Conservation (phyloP, 108 stramenopile species). For the Fistulifera pelliculosa region DNA sequence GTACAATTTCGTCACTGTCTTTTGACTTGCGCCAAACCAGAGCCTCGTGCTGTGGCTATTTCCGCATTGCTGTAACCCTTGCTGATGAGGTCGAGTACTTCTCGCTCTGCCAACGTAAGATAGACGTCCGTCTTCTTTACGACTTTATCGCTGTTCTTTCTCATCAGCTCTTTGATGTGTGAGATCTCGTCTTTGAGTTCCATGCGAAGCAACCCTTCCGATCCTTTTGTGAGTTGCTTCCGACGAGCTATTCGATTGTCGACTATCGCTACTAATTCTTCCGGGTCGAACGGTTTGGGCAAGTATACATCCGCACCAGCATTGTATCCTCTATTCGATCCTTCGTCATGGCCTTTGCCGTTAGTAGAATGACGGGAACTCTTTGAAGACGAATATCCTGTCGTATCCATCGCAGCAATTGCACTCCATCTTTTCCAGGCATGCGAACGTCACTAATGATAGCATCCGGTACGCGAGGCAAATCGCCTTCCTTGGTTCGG, state of each 20-base stretch:
- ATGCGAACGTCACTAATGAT: conserved; percentile 51
- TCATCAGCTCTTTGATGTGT: conserved; percentile 49
- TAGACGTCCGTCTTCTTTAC: conserved; percentile 29
- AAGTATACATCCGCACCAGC: conserved; percentile 81
- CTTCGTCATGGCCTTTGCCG: conserved; percentile 58
- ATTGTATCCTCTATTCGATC: conserved; percentile 76
- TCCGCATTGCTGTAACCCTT: conserved; percentile 58
- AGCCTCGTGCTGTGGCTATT: conserved; percentile 38
- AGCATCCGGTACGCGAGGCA: conserved; percentile 28
- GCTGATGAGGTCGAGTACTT: conserved; percentile 43
- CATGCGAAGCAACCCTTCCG: conserved; percentile 14
- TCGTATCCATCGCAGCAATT: conserved; percentile 53
- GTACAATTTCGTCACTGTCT: conserved; percentile 52
- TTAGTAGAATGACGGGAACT: conserved; percentile 71
- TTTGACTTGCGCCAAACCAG: conserved; percentile 37
- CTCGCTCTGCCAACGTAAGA: conserved; percentile 39
- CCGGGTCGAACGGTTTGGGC: conserved; percentile 81
- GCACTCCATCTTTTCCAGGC: conserved; percentile 59
- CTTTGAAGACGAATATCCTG: conserved; percentile 25
- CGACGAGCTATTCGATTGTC: conserved; percentile 44
- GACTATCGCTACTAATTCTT: conserved; percentile 67
- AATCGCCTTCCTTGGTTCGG: not conserved
- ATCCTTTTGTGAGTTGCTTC: conserved; percentile 15
- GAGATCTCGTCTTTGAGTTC: conserved; percentile 49
- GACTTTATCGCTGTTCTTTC: conserved; percentile 29